These are phyloP conservation scores for Marasmius fiardii DNA, from an alignment of 1,284 basidiomycete species.

Conservation along the genomic window DNA sequence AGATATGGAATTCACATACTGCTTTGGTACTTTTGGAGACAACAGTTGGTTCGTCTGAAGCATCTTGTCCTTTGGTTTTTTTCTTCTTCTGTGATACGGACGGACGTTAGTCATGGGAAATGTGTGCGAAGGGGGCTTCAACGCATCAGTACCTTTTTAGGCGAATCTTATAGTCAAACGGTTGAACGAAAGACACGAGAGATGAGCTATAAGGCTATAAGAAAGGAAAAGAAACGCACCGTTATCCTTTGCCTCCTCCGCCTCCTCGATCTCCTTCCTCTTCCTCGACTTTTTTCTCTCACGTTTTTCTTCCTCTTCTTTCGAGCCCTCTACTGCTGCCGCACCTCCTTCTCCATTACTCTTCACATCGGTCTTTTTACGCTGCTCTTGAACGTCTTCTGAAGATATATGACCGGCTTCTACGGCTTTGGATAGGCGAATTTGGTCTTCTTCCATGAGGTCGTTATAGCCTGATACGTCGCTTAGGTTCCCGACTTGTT, in stretches of 20 bases:
- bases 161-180: no score
- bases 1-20: background rate
- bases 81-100: background rate
- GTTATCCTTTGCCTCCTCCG: background rate
- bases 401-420: background rate
- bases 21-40: background rate
- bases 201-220: no score
- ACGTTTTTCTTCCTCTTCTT: background rate
- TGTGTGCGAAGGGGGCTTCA: background rate
- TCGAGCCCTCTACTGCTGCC: background rate
- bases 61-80: background rate
- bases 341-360: background rate
- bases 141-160: no score
- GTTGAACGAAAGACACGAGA: no score
- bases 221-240: no score
- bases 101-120: background rate
- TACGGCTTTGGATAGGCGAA: background rate
- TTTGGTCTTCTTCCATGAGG: background rate
- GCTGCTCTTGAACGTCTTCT: background rate
- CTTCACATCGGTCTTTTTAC: background rate
- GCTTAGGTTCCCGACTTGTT: background rate
- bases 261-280: background rate
- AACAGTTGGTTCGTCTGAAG: background rate
- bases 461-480: background rate
- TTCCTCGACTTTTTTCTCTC: background rate